A percentile compares a stretch with the other conserved stretches of the same genome.
Evolutionary conservation across 2,329 filamentous ascomycete genomes (phyloP).

Genomic region (Coniochaeta sp.): DNA sequence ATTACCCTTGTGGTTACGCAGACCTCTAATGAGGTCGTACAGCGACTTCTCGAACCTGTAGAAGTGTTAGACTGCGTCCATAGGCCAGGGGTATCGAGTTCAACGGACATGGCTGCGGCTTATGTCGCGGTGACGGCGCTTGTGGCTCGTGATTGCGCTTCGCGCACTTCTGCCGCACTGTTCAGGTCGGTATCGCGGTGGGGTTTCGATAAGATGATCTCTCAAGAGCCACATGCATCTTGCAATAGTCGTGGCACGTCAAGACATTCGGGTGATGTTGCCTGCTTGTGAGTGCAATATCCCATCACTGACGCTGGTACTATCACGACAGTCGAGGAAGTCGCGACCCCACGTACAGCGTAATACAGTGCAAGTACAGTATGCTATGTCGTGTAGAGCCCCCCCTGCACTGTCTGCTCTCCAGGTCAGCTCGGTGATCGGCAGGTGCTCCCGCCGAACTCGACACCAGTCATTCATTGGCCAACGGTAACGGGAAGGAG

Average conservation of each 20-base stretch:
- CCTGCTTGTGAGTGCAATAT: too few relatives aligned
- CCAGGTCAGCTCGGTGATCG: neutral
- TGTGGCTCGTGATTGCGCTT: neutral
- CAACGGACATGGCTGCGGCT: conserved; percentile 15
- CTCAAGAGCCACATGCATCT: neutral
- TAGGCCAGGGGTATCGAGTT: neutral
- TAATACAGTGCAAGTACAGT: neutral
- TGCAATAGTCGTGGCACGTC: neutral
- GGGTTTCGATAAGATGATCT: neutral
- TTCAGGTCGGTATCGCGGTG: neutral
- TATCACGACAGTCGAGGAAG: neutral
- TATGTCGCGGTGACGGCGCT: conserved; percentile 1
- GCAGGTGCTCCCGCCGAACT: neutral
- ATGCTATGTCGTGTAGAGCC: neutral
- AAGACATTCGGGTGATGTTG: neutral
- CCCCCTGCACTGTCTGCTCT: neutral
- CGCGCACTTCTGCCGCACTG: neutral
- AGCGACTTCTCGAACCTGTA: conserved; percentile 97
- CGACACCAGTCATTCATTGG: neutral
- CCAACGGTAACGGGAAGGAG: neutral
- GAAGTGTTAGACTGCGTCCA: neutral
- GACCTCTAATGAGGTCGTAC: conserved; percentile 94
- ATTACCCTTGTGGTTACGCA: conserved; percentile 90
- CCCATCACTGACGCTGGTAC: neutral
- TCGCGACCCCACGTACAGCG: neutral